These are phyloP conservation scores for Persicaria tinctoria DNA, from an alignment of 148 eudicot species.

Conservation along the genomic window DNA sequence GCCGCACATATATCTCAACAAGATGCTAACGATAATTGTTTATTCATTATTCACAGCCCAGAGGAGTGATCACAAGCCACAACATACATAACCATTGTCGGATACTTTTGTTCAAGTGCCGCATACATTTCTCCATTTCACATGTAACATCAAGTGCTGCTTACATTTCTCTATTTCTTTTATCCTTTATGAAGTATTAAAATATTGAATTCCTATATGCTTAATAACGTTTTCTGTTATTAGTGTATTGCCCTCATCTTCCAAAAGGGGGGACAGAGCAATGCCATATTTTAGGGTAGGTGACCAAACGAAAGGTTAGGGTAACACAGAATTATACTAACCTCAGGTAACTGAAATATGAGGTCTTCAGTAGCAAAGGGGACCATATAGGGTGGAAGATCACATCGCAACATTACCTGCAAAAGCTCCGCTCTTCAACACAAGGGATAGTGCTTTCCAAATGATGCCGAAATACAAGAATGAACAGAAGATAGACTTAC, in stretches of 20 bases:
- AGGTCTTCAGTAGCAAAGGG: conserved; percentile 67
- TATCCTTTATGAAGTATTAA: too few species aligned
- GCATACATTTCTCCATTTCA: too few species aligned
- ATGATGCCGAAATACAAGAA: conserved; percentile 3
- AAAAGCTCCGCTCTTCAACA: conserved; percentile 5
- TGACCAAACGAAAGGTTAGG: neutral
- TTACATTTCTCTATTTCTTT: too few species aligned
- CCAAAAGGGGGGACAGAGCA: too few species aligned
- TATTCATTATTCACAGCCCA: too few species aligned
- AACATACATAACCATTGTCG: too few species aligned
- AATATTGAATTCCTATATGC: too few species aligned
- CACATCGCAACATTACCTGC: conserved; percentile 87
- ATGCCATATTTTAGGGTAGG: neutral
- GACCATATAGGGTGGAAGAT: conserved; percentile 90
- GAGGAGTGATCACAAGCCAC: too few species aligned
- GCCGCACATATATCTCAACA: neutral
- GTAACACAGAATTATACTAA: conserved; percentile 21
- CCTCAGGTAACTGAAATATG: conserved; percentile 70
- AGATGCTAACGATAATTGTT: neutral
- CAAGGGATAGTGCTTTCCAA: neutral
- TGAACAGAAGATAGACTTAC: conserved; percentile 29
- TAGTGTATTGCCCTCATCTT: too few species aligned
- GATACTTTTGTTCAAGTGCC: too few species aligned
- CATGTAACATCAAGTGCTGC: too few species aligned
- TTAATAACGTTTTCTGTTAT: too few species aligned